Percentiles rank a stretch among this genome's conserved stretches.
phyloP scores from a whole-genome alignment of 2,329 filamentous ascomycete species.

The Lasiodiplodia citricola region DNA sequence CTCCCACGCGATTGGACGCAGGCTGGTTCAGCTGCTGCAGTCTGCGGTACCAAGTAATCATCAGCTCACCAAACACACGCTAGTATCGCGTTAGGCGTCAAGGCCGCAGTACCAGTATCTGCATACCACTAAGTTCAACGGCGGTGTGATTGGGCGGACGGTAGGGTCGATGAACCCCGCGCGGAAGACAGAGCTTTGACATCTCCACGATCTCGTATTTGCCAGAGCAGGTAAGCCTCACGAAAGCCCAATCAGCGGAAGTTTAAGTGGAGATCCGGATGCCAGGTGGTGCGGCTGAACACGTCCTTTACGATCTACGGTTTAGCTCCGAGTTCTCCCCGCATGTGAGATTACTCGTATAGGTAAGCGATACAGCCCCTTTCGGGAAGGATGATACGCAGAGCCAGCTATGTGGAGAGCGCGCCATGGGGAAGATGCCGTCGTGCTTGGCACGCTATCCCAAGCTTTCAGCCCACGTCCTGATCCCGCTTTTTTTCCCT shows the following conservation, averaged over 20 bases:
- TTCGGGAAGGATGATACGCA: neutral
- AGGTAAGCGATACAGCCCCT: neutral
- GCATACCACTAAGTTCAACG: neutral
- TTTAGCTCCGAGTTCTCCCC: neutral
- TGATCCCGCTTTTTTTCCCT: neutral
- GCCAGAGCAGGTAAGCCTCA: neutral
- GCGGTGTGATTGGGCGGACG: neutral
- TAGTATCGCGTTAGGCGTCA: neutral
- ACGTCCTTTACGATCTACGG: neutral
- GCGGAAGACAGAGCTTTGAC: neutral
- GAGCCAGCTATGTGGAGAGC: neutral
- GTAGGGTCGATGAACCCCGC: neutral
- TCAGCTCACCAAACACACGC: neutral
- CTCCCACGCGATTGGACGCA: neutral
- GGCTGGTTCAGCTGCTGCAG: neutral
- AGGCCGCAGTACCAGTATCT: neutral
- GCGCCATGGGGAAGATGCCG: neutral
- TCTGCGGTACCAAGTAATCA: neutral
- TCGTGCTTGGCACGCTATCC: constrained; percentile 3
- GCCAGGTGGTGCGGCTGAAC: constrained; percentile 9
- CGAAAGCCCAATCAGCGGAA: neutral
- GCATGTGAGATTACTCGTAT: neutral
- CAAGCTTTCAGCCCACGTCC: neutral
- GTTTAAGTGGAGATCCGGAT: neutral
- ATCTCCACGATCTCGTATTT: neutral